Percentiles rank a stretch among this genome's conserved stretches.
phyloP scores from a whole-genome alignment of 345 rosid species.

The Pugionium cornutum region DNA sequence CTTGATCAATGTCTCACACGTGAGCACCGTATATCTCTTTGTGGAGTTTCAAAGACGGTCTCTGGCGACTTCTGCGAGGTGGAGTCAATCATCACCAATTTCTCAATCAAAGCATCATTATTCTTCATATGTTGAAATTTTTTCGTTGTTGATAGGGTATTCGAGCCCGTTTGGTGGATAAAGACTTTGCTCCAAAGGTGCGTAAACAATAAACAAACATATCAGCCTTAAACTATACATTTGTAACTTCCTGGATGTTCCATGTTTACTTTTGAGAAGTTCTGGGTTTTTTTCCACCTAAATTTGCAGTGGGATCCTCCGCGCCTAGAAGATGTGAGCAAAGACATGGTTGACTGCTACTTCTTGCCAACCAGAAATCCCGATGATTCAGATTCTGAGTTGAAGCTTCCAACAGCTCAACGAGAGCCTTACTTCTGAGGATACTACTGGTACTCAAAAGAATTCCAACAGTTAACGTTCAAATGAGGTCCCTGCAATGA shows the following conservation, averaged over 20 bases:
- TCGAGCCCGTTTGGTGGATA: conserved; percentile 75
- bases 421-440: conserved; percentile 59
- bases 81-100: conserved; percentile 18
- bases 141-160: conserved; percentile 57
- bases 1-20: conserved; percentile 85
- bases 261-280: too few relatives aligned
- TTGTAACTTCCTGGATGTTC: neutral
- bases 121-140: neutral
- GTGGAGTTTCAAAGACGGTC: conserved; percentile 56
- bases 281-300: conserved; percentile 18
- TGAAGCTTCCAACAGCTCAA: conserved; percentile 72
- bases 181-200: conserved; percentile 94
- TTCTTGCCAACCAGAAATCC: conserved; percentile 55
- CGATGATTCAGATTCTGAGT: conserved; percentile 57
- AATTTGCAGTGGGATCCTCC: conserved; percentile 85
- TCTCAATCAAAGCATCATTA: conserved; percentile 9
- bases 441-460: conserved; percentile 18
- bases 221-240: neutral
- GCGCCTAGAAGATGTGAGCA: conserved; percentile 60
- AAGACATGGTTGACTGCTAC: conserved; percentile 81
- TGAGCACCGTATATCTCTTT: conserved; percentile 68
- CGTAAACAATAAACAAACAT: conserved; percentile 12
- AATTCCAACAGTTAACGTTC: conserved; percentile 1
- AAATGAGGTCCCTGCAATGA: conserved; percentile 22
- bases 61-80: conserved; percentile 87